A percentile compares a stretch with the other conserved stretches of the same genome.
These are phyloP conservation scores for Orbilia brochopaga DNA, from an alignment of 2,329 filamentous ascomycete genomes.

Conservation along the genomic window DNA sequence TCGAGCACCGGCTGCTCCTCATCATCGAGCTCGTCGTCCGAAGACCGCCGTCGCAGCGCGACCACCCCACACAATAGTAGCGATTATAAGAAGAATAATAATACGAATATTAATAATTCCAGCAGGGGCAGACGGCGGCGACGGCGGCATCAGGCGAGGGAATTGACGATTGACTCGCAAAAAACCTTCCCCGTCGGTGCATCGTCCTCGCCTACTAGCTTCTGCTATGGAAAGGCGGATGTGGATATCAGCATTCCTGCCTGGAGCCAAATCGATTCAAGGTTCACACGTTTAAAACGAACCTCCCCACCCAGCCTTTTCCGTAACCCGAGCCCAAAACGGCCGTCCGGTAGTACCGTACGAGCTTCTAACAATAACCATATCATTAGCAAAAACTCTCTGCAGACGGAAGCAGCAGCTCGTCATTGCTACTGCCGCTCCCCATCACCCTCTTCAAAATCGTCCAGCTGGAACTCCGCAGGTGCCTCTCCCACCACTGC, in stretches of 20 bases:
- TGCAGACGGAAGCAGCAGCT: neutral
- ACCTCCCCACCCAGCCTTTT: conserved; percentile 31
- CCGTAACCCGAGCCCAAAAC: conserved; percentile 23
- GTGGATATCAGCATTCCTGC: neutral
- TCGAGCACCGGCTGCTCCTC: conserved; percentile 26
- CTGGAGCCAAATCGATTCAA: conserved; percentile 29
- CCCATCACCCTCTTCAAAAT: conserved; percentile 5
- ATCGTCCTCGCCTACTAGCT: conserved; percentile 8
- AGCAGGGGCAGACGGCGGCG: conserved; percentile 31
- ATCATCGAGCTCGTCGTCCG: conserved; percentile 13
- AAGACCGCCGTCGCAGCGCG: conserved; percentile 7
- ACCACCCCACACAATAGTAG: conserved; percentile 3
- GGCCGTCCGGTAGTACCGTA: conserved; percentile 8
- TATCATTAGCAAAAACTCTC: neutral
- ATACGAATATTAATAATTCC: conserved; percentile 3
- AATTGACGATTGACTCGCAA: conserved; percentile 14
- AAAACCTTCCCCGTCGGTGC: neutral
- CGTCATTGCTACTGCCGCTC: neutral
- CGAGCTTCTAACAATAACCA: conserved; percentile 1
- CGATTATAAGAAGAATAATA: neutral
- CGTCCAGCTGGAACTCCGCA: conserved; percentile 2
- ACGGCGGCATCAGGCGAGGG: conserved; percentile 12
- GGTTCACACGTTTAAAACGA: conserved; percentile 20
- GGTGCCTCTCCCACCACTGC: neutral
- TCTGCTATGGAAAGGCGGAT: conserved; percentile 16